Conservation (phyloP, 1,139 yeast species). For the Yamadazyma kanchanaburiensis region DNA sequence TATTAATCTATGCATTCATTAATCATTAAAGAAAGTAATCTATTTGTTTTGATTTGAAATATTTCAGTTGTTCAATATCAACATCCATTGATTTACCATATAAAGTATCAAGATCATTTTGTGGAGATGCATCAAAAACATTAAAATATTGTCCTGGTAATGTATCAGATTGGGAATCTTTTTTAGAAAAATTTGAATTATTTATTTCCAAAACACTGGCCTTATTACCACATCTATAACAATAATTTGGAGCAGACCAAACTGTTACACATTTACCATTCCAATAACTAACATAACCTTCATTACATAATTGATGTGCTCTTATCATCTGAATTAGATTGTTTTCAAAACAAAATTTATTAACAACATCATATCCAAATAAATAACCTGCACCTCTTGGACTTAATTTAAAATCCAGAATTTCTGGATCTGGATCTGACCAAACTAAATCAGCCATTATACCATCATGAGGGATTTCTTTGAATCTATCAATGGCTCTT, state of each 20-base stretch:
- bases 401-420: conserved; percentile 78
- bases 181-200: conserved; percentile 27
- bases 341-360: conserved; percentile 78
- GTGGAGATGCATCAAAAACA: conserved; percentile 97
- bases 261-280: conserved; percentile 89
- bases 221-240: conserved; percentile 94
- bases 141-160: conserved; percentile 65
- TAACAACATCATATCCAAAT: conserved; percentile 88
- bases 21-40: conserved; percentile 59
- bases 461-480: conserved; percentile 97
- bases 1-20: too few species aligned
- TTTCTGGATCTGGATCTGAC: conserved; percentile 95
- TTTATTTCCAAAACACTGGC: conserved; percentile 85
- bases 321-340: conserved; percentile 77
- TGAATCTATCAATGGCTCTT: conserved; percentile 81
- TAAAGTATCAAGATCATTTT: conserved; percentile 52
- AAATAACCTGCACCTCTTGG: conserved; percentile 98
- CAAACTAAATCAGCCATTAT: conserved; percentile 99
- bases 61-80: conserved; percentile 17
- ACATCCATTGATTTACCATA: conserved; percentile 40
- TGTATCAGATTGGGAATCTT: conserved; percentile 19
- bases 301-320: conserved; percentile 96
- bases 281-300: conserved; percentile 91
- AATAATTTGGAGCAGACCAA: conserved; percentile 98
- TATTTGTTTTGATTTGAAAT: conserved; percentile 43